These are phyloP conservation scores for Durusdinium trenchii DNA, from an alignment of 73 alveolate genomes.

Conservation along the genomic window DNA sequence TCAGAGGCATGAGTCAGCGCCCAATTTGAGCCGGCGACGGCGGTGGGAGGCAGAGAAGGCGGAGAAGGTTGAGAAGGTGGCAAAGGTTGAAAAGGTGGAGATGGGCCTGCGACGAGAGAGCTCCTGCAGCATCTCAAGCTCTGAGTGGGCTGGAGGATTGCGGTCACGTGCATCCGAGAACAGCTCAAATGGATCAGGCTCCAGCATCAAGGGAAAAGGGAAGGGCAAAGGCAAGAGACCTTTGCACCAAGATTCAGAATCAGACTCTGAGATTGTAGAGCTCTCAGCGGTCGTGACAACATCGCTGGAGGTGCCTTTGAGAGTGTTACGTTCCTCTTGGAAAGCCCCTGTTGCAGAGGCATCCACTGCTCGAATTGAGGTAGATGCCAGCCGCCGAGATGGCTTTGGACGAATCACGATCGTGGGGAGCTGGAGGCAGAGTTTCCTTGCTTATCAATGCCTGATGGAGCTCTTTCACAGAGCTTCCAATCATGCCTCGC, in stretches of 20 bases:
- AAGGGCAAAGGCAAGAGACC: background rate
- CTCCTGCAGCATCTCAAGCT: slow-evolving; percentile 13
- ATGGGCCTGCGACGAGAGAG: slow-evolving; percentile 2
- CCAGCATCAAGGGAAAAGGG: slow-evolving; percentile 7
- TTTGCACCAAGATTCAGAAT: background rate
- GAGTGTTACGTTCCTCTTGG: background rate
- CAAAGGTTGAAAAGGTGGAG: background rate
- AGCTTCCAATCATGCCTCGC: no score
- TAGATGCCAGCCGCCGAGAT: slow-evolving; percentile 2
- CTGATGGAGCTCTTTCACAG: slow-evolving; percentile 18
- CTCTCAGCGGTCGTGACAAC: slow-evolving; percentile 1
- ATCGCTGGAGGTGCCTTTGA: background rate
- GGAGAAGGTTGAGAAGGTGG: background rate
- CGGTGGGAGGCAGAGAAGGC: no score
- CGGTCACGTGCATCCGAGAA: background rate
- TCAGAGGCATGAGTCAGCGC: background rate
- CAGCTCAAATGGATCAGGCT: background rate
- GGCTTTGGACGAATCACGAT: slow-evolving; percentile 6
- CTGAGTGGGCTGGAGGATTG: slow-evolving; percentile 27
- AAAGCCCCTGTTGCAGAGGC: slow-evolving; percentile 8
- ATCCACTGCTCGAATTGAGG: background rate
- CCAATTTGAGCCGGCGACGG: background rate
- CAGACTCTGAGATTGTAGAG: background rate
- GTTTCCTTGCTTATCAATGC: slow-evolving; percentile 7
- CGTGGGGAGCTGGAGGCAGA: slow-evolving; percentile 27